Base-by-base conservation (phyloP, 2,329 filamentous ascomycete species). In the Aspergillus pseudonomiae region DNA sequence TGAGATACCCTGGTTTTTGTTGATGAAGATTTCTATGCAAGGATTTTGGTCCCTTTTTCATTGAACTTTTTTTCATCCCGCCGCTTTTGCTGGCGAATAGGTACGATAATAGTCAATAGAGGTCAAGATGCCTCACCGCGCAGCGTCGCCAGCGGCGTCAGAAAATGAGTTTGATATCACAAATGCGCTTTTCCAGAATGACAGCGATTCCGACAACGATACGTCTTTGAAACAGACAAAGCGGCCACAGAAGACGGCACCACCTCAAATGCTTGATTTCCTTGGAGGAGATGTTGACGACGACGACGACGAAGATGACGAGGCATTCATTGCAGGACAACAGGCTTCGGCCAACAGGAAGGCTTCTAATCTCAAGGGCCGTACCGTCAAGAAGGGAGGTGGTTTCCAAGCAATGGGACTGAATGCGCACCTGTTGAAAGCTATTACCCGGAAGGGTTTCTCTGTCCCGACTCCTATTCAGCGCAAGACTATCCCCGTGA, bases 391-490 rank as follows among this genome's bases (percentile, higher is more conserved):
- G 83, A 99, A 98, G 79, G 92, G 94, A 43, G 95, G 95, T 72
- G 95, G 94, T 59, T 99, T 99, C 75, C 95, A 99, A 78, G 90
- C 92, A 54, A 97, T 99, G 94, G 88, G 91, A 45, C 82, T 98
- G 62, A 96, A 92, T 79, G 84, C 89, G 12, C 89, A 91, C 69
- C 84, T 99, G 5, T 84, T 99, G 28, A 95, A 96, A 74, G 93
- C 95, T 2, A 98, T 99, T 68, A 87, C 91, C 14, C 87, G 92
- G 71, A 99, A 98, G 80, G 96, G 95, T 19, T 99, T 97, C 79
- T 93, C 91, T 0, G 92, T 98, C 3, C 96, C 96, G 4, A 99
- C 95, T 0, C 95, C 95, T 0, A 99, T 99, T 78, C 95, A 99
- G 82, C 88, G 95, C 70, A 98, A 98, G 80, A 92, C 95, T 2